A percentile compares a stretch with the other conserved stretches of the same genome.
These are phyloP conservation scores for Balansia obtecta DNA, from an alignment of 2,329 filamentous ascomycete genomes.

Conservation along the genomic window DNA sequence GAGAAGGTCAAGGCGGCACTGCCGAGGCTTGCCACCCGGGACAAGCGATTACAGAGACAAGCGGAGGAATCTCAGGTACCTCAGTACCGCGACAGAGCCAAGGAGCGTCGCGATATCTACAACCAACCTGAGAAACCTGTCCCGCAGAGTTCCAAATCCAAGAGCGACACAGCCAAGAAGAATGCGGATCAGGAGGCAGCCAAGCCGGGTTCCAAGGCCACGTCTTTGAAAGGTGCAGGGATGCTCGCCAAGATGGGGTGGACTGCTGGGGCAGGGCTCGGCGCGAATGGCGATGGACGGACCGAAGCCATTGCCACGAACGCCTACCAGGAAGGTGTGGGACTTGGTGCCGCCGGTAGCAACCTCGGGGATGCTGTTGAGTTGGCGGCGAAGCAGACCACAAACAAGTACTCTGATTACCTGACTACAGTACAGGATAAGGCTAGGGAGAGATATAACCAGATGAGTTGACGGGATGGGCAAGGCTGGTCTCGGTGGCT, in stretches of 20 bases:
- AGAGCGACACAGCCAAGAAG: slow-evolving; percentile 15
- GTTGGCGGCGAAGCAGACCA: slow-evolving; percentile 49
- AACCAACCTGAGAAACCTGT: slow-evolving; percentile 46
- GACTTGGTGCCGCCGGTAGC: slow-evolving; percentile 56
- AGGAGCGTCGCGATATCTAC: slow-evolving; percentile 50
- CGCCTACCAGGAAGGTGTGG: slow-evolving; percentile 55
- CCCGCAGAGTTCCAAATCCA: slow-evolving; percentile 22
- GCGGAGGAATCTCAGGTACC: slow-evolving; percentile 9
- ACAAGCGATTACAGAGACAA: slow-evolving; percentile 24
- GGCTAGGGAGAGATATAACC: slow-evolving; percentile 53
- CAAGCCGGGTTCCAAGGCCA: slow-evolving; percentile 16
- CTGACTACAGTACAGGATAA: slow-evolving; percentile 52
- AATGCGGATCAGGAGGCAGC: slow-evolving; percentile 10
- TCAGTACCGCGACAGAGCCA: slow-evolving; percentile 54
- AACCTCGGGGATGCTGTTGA: slow-evolving; percentile 56
- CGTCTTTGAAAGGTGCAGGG: slow-evolving; percentile 49
- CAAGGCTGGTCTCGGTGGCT: not conserved
- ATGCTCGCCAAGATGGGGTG: slow-evolving; percentile 65
- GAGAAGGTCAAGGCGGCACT: slow-evolving; percentile 37
- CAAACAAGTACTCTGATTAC: slow-evolving; percentile 48
- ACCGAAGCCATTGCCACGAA: slow-evolving; percentile 52
- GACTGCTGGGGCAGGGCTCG: slow-evolving; percentile 52
- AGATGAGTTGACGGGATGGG: slow-evolving; percentile 23
- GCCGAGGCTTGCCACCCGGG: slow-evolving; percentile 24
- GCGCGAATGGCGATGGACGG: slow-evolving; percentile 48